These are phyloP conservation scores for Pseudozyma flocculosa DNA, from an alignment of 1,284 basidiomycete species.

Conservation along the genomic window DNA sequence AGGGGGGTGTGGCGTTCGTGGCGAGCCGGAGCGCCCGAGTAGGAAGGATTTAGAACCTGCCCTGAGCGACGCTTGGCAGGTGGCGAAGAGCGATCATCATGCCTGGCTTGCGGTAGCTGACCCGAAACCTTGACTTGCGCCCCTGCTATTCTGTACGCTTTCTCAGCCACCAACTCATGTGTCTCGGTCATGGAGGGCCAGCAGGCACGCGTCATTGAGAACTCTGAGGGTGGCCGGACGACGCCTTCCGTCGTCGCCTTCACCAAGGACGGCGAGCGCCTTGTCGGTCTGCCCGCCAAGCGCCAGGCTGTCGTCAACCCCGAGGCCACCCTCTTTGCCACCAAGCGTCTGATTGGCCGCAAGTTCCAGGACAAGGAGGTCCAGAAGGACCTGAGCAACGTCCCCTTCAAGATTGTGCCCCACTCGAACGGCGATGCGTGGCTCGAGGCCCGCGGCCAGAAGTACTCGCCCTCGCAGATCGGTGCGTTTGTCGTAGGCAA, in stretches of 20 bases:
- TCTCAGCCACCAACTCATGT: conserved; percentile 56
- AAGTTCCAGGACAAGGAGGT: conserved; percentile 92
- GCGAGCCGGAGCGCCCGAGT: neutral
- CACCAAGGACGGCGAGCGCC: conserved; percentile 72
- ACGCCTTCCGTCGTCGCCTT: conserved; percentile 98
- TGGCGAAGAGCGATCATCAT: too few species aligned
- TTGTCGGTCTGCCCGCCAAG: conserved; percentile 94
- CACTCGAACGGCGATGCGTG: conserved; percentile 67
- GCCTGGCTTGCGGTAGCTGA: too few species aligned
- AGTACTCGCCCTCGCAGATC: conserved; percentile 66
- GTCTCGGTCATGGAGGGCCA: conserved; percentile 74
- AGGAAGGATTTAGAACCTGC: neutral
- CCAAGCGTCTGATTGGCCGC: conserved; percentile 94
- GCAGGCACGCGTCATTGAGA: conserved; percentile 91
- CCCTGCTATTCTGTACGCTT: neutral
- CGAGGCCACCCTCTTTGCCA: conserved; percentile 65
- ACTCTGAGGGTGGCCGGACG: conserved; percentile 94
- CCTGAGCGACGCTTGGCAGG: too few species aligned
- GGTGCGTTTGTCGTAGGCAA: conserved; percentile 84
- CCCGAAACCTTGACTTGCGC: too few species aligned
- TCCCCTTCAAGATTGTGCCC: conserved; percentile 73
- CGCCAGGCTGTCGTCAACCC: conserved; percentile 96
- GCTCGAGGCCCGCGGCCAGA: conserved; percentile 70
- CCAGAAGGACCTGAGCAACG: conserved; percentile 75
- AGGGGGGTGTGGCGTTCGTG: too few species aligned